Percentiles rank a stretch among this genome's conserved stretches.
These are phyloP conservation scores for Wakefieldia striispora DNA, from an alignment of 768 basidiomycete species.

Conservation along the genomic window DNA sequence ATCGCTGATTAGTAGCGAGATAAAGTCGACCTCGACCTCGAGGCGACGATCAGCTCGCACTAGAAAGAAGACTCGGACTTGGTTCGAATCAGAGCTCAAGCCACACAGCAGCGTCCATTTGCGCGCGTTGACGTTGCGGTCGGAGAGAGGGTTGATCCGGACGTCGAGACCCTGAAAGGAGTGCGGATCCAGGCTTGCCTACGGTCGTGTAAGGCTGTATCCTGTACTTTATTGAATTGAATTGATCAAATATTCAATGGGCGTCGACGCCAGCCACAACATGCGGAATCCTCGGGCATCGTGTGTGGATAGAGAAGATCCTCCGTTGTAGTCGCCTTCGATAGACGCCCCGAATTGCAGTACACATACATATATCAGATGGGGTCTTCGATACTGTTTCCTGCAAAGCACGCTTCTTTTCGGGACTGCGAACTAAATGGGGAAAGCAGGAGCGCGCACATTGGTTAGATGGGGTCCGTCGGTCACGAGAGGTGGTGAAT, in stretches of 20 bases:
- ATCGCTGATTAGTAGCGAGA: conserved; percentile 1
- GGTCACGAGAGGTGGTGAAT: neutral
- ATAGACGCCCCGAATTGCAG: conserved; percentile 13
- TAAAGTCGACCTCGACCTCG: neutral
- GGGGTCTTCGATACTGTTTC: conserved; percentile 15
- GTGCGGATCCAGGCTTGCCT: conserved; percentile 12
- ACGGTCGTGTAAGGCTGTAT: conserved; percentile 13
- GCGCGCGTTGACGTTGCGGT: neutral
- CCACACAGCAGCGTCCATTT: neutral
- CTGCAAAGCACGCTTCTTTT: conserved; percentile 11
- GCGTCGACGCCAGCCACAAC: neutral
- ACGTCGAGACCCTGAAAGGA: conserved; percentile 12
- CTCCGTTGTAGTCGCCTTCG: conserved; percentile 16
- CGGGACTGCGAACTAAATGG: no score
- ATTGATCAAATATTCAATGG: neutral
- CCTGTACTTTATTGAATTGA: neutral
- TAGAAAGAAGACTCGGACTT: neutral
- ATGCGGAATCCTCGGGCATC: conserved; percentile 21
- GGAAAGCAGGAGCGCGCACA: no score
- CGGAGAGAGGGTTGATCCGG: conserved; percentile 5
- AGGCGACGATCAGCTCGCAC: conserved; percentile 1
- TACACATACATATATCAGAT: conserved; percentile 18
- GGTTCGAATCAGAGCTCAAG: neutral
- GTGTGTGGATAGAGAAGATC: conserved; percentile 18
- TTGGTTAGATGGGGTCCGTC: conserved; percentile 2